These are phyloP conservation scores for Brassica nigra DNA, from an alignment of 345 rosid genomes.

Conservation along the genomic window DNA sequence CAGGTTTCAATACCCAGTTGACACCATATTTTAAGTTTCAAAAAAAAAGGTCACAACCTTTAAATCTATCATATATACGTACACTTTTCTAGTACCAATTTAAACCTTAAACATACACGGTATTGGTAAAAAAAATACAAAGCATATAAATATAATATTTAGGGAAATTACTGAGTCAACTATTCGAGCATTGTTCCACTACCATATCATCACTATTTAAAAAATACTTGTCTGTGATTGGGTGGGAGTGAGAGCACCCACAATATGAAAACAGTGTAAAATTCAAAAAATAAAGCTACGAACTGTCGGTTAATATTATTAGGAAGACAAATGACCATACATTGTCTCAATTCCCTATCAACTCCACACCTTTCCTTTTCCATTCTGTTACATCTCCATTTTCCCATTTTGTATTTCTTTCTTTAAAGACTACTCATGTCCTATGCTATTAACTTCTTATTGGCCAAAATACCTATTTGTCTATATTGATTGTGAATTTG, in stretches of 20 bases:
- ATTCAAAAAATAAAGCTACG: constrained; percentile 19
- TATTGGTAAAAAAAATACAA: not conserved
- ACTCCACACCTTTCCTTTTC: constrained; percentile 38
- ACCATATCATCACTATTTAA: constrained; percentile 4
- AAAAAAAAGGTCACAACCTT: too few species aligned
- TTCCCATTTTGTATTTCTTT: constrained; percentile 18
- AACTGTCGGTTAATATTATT: constrained; percentile 33
- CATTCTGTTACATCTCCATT: constrained; percentile 35
- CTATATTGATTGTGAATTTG: constrained; percentile 1
- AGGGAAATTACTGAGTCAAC: constrained; percentile 4
- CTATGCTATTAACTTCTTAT: constrained; percentile 10
- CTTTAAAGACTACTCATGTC: constrained; percentile 29
- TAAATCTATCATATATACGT: too few species aligned
- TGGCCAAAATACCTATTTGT: not conserved
- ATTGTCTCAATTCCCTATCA: constrained; percentile 19
- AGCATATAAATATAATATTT: not conserved
- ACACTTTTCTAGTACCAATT: not conserved
- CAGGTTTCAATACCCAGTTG: too few species aligned
- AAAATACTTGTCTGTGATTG: constrained; percentile 14
- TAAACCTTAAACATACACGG: not conserved
- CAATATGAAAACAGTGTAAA: constrained; percentile 27
- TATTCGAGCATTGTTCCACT: constrained; percentile 23
- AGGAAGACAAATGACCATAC: constrained; percentile 2
- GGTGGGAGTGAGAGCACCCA: constrained; percentile 33
- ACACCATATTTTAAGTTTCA: too few species aligned